Percentiles rank a stretch among this genome's conserved stretches.
Conservation (phyloP, 1,139 yeast species). For the Kurtzmaniella natalensis region DNA sequence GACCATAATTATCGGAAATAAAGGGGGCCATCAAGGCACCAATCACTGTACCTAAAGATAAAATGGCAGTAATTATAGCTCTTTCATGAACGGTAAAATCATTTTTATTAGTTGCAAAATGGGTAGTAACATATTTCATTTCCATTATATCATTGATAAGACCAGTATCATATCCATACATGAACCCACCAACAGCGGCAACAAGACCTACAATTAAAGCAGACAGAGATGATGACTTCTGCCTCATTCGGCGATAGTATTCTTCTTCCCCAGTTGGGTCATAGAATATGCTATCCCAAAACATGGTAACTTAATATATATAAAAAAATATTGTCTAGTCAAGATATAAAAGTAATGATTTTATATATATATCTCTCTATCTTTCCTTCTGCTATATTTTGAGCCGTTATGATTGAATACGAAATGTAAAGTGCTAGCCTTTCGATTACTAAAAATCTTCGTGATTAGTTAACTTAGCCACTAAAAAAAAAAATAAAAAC, state of each 20-base stretch:
- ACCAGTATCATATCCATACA: constrained; percentile 84
- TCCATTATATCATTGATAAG: constrained; percentile 68
- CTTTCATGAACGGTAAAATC: constrained; percentile 55
- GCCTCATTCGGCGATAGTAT: constrained; percentile 36
- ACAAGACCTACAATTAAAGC: constrained; percentile 66
- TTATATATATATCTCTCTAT: too few species aligned
- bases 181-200: constrained; percentile 79
- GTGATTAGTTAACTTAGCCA: too few species aligned
- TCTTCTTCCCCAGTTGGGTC: constrained; percentile 38
- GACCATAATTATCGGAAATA: constrained; percentile 47
- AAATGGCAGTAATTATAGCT: constrained; percentile 64
- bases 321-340: too few species aligned
- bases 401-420: too few species aligned
- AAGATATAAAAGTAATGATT: too few species aligned
- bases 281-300: constrained; percentile 19
- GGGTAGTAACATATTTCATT: constrained; percentile 56
- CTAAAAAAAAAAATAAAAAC: too few species aligned
- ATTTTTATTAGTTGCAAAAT: constrained; percentile 42
- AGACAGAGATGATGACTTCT: constrained; percentile 51
- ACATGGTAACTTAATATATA: too few species aligned
- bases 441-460: too few species aligned
- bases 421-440: too few species aligned
- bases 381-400: too few species aligned
- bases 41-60: constrained; percentile 69
- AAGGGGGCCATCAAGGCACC: constrained; percentile 76